These are phyloP conservation scores for Apophysomyces ossiformis DNA, from an alignment of 371 early-diverging fungal genomes.

Conservation along the genomic window DNA sequence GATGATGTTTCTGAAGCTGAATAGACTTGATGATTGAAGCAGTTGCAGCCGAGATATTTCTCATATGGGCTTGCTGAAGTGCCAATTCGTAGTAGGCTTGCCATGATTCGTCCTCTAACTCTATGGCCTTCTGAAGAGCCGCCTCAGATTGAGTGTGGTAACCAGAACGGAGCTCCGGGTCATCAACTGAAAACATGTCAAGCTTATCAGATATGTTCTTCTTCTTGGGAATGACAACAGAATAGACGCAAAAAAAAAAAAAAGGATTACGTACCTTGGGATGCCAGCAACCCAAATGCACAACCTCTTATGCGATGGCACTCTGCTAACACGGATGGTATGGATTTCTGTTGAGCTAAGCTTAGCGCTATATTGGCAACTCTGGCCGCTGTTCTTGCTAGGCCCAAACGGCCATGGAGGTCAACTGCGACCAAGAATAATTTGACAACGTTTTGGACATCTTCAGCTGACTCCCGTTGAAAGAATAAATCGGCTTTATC, in stretches of 20 bases:
- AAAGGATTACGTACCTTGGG: slow-evolving; percentile 45
- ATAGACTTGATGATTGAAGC: slow-evolving; percentile 63
- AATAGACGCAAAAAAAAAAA: slow-evolving; percentile 22
- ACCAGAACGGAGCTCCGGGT: slow-evolving; percentile 63
- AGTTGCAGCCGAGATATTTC: slow-evolving; percentile 72
- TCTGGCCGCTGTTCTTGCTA: slow-evolving; percentile 42
- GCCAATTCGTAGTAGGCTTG: slow-evolving; percentile 79
- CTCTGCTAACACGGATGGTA: slow-evolving; percentile 7
- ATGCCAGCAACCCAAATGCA: slow-evolving; percentile 62
- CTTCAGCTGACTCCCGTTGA: slow-evolving; percentile 15
- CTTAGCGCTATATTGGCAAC: slow-evolving; percentile 44
- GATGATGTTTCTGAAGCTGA: slow-evolving; percentile 58
- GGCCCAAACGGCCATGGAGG: slow-evolving; percentile 48
- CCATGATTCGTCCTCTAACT: slow-evolving; percentile 48
- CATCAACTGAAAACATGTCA: slow-evolving; percentile 24
- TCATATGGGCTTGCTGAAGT: slow-evolving; percentile 77
- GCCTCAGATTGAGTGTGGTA: slow-evolving; percentile 65
- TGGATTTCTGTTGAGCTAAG: slow-evolving; percentile 4
- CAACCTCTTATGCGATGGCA: slow-evolving; percentile 62
- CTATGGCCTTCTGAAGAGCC: slow-evolving; percentile 59
- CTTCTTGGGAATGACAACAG: slow-evolving; percentile 3
- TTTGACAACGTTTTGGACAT: slow-evolving; percentile 32
- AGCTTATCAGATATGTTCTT: not conserved
- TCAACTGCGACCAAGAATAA: slow-evolving; percentile 49
- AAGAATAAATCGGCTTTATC: slow-evolving; percentile 2